Percentiles rank a stretch among this genome's conserved stretches.
These are phyloP conservation scores for Monilinia aucupariae DNA, from an alignment of 2,329 filamentous ascomycete genomes.

Conservation along the genomic window DNA sequence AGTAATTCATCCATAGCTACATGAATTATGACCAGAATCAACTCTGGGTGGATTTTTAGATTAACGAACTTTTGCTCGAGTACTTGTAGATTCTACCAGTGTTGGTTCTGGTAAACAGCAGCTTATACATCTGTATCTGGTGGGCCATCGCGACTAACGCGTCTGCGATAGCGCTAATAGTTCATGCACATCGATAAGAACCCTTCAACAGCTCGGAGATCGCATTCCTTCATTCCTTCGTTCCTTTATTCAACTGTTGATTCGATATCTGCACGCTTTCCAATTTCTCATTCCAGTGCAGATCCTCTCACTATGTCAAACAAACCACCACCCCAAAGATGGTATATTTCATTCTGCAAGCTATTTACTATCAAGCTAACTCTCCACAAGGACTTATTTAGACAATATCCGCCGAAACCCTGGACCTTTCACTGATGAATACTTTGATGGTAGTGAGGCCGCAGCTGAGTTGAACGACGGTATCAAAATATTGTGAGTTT, in stretches of 20 bases:
- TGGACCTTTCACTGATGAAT: slow-evolving; percentile 76
- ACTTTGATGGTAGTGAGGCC: slow-evolving; percentile 43
- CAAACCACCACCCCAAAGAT: slow-evolving; percentile 19
- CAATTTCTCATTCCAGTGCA: neutral
- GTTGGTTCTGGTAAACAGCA: neutral
- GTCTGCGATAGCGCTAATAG: slow-evolving; percentile 17
- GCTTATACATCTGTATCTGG: neutral
- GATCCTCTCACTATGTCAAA: neutral
- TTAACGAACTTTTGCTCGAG: neutral
- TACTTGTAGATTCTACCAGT: too few relatives aligned
- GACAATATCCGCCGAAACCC: slow-evolving; percentile 70
- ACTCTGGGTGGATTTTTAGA: neutral
- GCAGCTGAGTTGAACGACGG: slow-evolving; percentile 53
- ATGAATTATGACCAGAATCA: slow-evolving; percentile 15
- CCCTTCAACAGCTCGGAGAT: neutral
- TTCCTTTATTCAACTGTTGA: neutral
- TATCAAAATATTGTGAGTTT: slow-evolving; percentile 65
- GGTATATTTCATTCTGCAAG: slow-evolving; percentile 20
- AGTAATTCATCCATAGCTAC: slow-evolving; percentile 45
- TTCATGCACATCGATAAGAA: slow-evolving; percentile 23
- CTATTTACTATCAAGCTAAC: neutral
- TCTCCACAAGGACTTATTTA: slow-evolving; percentile 68
- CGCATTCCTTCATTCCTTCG: neutral
- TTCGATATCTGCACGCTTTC: neutral
- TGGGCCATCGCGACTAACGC: slow-evolving; percentile 6